phyloP scores from a whole-genome alignment of 257 asterid species.

The Przewalskia tangutica region DNA sequence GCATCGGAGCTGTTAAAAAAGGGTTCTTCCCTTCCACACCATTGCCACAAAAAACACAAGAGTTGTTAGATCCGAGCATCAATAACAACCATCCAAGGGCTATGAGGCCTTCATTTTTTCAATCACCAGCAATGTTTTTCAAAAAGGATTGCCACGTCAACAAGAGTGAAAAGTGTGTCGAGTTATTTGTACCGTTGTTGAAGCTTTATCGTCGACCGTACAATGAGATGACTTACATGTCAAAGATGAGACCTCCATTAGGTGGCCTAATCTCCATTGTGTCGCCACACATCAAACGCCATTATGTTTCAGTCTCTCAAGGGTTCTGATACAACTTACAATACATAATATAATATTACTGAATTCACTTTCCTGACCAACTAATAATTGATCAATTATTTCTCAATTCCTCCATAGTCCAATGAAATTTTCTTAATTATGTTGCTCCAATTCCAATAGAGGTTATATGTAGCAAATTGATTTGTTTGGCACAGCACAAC shows the following conservation, averaged over 20 bases:
- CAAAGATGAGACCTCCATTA: conserved; percentile 78
- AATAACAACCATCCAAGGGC: conserved; percentile 56
- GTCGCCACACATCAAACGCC: conserved; percentile 48
- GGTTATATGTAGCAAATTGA: background rate
- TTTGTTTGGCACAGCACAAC: background rate
- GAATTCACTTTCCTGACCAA: background rate
- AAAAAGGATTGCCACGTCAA: conserved; percentile 33
- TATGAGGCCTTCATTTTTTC: conserved; percentile 71
- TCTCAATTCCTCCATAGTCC: background rate
- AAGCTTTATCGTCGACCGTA: conserved; percentile 69
- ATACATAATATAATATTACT: background rate
- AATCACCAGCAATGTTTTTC: conserved; percentile 70
- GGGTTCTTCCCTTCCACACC: conserved; percentile 81
- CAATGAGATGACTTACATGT: conserved; percentile 76
- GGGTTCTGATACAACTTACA: conserved; percentile 40
- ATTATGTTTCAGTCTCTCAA: conserved; percentile 71
- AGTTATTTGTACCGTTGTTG: conserved; percentile 43
- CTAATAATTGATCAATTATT: background rate
- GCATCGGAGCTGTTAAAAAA: conserved; percentile 20
- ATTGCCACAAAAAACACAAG: conserved; percentile 71
- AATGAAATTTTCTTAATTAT: too few relatives aligned
- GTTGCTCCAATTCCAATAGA: background rate
- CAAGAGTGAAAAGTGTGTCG: conserved; percentile 35
- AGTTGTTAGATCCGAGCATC: conserved; percentile 28
- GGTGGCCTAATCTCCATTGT: conserved; percentile 83